Base-by-base conservation (phyloP, 768 basidiomycete genomes). In the Mycena floridula region DNA sequence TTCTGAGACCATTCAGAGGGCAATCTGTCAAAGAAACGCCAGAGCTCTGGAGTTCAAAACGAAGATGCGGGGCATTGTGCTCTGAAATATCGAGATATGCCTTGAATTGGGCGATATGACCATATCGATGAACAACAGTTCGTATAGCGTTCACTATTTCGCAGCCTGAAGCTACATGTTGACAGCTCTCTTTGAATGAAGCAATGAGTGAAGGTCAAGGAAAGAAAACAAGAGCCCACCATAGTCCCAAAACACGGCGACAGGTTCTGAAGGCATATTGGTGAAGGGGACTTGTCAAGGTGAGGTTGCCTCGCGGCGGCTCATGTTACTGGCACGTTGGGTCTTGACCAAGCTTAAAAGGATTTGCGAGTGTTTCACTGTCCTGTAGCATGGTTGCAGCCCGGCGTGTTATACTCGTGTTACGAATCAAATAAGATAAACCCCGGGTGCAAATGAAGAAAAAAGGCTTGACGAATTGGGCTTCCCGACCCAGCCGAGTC, bases 11-110 rank as follows among this genome's bases (percentile, higher is more conserved):
- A 13, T 55, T 59, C 38, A 60, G 63, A 39, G 62, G 60, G 42
- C 59, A 68, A 46, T 64, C 61, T 42, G 60, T 58, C 27, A 73
- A 49, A 8, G 72, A 68, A 3, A 73, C 64, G 5, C 72, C 72
- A 21, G 69, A 74, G 2, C 62, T 60, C 48, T 72, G 69, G 16
- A 73, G 62, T 44, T 73, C 68, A 0, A 68, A 72, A 38, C 68
- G 70, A 46, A 52, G 57, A 43, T 38, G 46, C 16, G 48, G 30
- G 54, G 11, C 59, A 39, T 13, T 39, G 13, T 39, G 38, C 22
- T 39, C 38, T 16, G 38, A 24, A 8, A 39, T 13, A 13, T 39
- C 38, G n/a, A 39, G 9, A 11, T 39, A 39, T 3, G 38, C 22
- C 23, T 39, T 39, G 38, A 39, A 39, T 13, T 20, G 38, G 4